Percentiles rank a stretch among this genome's conserved stretches.
These are phyloP conservation scores for Chaetomiaceae sp. DNA, from an alignment of 2,329 filamentous ascomycete species.

Conservation along the genomic window DNA sequence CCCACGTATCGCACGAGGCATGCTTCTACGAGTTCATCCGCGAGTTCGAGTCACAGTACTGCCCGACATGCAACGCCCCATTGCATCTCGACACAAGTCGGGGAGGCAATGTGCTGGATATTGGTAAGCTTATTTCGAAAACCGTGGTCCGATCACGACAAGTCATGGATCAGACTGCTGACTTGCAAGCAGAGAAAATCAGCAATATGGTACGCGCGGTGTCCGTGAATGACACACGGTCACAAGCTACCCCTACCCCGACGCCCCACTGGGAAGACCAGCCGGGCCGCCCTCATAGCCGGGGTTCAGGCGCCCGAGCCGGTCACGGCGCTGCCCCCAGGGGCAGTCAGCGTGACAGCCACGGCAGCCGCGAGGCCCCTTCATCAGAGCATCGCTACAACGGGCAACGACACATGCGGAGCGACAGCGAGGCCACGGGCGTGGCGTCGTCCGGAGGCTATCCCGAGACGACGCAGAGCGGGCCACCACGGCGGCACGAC, in stretches of 20 bases:
- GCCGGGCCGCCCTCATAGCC: constrained; percentile 50
- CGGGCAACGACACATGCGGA: constrained; percentile 61
- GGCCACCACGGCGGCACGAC: constrained; percentile 69
- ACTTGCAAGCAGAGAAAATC: constrained; percentile 69
- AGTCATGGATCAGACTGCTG: constrained; percentile 24
- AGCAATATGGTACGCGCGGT: constrained; percentile 87
- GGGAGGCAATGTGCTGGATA: constrained; percentile 86
- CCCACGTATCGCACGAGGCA: constrained; percentile 95
- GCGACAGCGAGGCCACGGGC: constrained; percentile 60
- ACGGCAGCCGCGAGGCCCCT: constrained; percentile 48
- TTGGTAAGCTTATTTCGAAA: constrained; percentile 56
- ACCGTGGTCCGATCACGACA: neutral
- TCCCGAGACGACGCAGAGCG: constrained; percentile 67
- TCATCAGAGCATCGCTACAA: constrained; percentile 34
- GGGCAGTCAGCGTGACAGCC: constrained; percentile 35
- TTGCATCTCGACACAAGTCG: constrained; percentile 88
- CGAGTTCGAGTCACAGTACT: constrained; percentile 89
- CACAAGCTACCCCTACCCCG: constrained; percentile 49
- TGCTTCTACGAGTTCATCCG: constrained; percentile 99
- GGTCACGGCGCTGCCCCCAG: constrained; percentile 32
- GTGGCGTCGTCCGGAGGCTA: constrained; percentile 75
- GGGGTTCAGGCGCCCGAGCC: constrained; percentile 40
- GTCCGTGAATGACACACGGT: constrained; percentile 61
- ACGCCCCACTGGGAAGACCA: constrained; percentile 62
- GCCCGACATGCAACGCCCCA: constrained; percentile 88